Evolutionary conservation across 2,329 filamentous ascomycete genomes (phyloP).

Genomic region (Huntiella bhutanensis): DNA sequence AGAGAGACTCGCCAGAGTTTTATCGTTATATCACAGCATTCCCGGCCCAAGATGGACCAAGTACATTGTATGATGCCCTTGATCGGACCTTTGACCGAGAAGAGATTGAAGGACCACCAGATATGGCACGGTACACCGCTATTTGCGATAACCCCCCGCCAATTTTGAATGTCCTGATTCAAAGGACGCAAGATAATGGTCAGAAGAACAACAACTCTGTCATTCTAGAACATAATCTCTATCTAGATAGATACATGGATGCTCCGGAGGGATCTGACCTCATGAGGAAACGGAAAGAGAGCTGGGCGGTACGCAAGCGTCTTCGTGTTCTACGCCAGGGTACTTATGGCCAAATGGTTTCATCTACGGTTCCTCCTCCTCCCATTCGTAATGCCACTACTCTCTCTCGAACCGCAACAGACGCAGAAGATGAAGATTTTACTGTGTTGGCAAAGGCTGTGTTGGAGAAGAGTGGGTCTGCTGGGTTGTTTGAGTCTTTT

Average conservation of each 20-base stretch:
- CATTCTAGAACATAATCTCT: conserved; percentile 61
- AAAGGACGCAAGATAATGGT: conserved; percentile 56
- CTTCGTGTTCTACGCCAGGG: conserved; percentile 1
- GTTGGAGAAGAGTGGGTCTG: conserved; percentile 6
- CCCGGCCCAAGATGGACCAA: conserved; percentile 27
- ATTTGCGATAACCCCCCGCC: conserved; percentile 56
- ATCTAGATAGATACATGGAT: conserved; percentile 76
- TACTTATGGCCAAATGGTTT: conserved; percentile 5
- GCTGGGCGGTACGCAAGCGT: conserved; percentile 42
- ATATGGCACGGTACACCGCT: conserved; percentile 42
- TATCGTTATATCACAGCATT: conserved; percentile 46
- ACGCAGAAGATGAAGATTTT: not conserved
- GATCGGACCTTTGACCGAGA: conserved; percentile 73
- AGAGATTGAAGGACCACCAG: conserved; percentile 45
- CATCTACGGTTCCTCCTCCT: not conserved
- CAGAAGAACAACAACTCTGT: conserved; percentile 64
- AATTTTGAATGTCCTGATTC: conserved; percentile 75
- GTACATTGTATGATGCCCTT: conserved; percentile 65
- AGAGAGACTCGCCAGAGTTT: conserved; percentile 20
- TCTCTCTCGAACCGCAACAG: not conserved
- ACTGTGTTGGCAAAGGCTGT: conserved; percentile 1
- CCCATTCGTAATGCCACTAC: not conserved
- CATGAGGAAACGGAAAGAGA: conserved; percentile 43
- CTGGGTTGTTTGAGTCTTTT: not conserved
- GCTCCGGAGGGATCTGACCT: conserved; percentile 39